Evolutionary conservation across 73 alveolate species (phyloP), one percentile per base, ranked within the genome.

Genomic region (Durusdinium trenchii): DNA sequence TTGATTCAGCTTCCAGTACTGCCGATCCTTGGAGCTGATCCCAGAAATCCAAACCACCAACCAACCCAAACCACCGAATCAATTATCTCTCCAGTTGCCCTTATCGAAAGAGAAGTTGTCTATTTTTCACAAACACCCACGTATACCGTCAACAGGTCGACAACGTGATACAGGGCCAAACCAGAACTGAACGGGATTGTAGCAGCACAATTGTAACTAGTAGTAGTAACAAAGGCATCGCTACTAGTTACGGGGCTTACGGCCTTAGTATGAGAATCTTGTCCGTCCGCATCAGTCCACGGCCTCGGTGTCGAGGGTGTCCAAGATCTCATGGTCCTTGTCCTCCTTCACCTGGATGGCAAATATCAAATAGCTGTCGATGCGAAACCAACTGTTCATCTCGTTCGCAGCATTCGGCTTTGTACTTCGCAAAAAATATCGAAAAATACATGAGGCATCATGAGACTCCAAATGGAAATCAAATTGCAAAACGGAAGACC

Each of bases 301-400:
- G 2, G 48, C 98, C 98, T 91, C 98, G 1, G 98, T 76, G 50
- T 91, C 98, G 38, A 91, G 50, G 45, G 98, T 91, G 89, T 91
- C 98, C 45, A 91, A 38, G 45, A 91, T 48, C 78, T 91, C 90
- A 51, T 91, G 98, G 89, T 91, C 98, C 62, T 91, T 91, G 76
- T 91, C 71, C 67, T 91, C 98, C 47, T 91, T 91, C 79, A 91
- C 98, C 98, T 91, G 48, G 35, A 60, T 2, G 73, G 73, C 73
- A 32, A 23, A 32, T 60, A 23, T 60, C 30, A 23, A 60, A 32
- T 60, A 32, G 1, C 73, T 60, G n/a, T 60, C 73, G 23, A 57
- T 57, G 23, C 23, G 69, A 16, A 16, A 12, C 69, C 69, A 60
- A 32, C 30, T 32, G n/a, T 60, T 60, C 30, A 32, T 60, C 1